A percentile compares a stretch with the other conserved stretches of the same genome.
Conservation (phyloP, 2,329 filamentous ascomycete species). For the Phoma sp. region DNA sequence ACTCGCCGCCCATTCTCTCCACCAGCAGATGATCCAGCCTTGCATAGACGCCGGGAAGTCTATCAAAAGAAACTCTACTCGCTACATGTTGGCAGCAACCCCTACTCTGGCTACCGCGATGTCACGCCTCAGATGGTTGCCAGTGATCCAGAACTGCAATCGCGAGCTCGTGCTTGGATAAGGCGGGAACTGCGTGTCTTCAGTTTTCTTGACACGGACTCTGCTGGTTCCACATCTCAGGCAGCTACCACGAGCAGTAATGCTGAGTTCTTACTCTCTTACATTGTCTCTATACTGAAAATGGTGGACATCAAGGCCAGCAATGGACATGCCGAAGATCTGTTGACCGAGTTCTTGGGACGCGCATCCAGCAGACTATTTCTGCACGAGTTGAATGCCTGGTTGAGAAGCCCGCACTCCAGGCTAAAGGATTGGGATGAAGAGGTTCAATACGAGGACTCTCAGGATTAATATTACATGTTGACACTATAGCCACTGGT, state of each 20-base stretch:
- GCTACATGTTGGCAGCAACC: constrained; percentile 82
- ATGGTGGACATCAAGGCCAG: constrained; percentile 82
- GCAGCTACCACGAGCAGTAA: constrained; percentile 63
- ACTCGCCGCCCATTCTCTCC: constrained; percentile 31
- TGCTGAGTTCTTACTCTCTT: constrained; percentile 85
- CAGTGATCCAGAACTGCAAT: constrained; percentile 71
- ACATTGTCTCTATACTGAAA: constrained; percentile 82
- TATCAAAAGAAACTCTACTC: constrained; percentile 78
- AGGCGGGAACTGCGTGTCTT: constrained; percentile 87
- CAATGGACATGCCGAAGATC: constrained; percentile 77
- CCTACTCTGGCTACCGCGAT: constrained; percentile 76
- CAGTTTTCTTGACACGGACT: constrained; percentile 66
- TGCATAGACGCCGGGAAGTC: constrained; percentile 72
- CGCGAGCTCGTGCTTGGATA: constrained; percentile 81
- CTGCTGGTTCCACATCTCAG: constrained; percentile 25
- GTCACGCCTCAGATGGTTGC: constrained; percentile 73
- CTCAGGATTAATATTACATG: background rate
- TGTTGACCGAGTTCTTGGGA: constrained; percentile 81
- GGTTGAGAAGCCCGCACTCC: constrained; percentile 80
- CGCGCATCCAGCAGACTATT: constrained; percentile 76
- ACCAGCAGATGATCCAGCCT: constrained; percentile 49
- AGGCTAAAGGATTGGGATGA: constrained; percentile 81
- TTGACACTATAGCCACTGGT: no score
- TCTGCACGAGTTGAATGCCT: constrained; percentile 83
- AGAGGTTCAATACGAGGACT: constrained; percentile 71